Conservation (phyloP, 495 filamentous ascomycete genomes). For the Penicillium malachiteum region DNA sequence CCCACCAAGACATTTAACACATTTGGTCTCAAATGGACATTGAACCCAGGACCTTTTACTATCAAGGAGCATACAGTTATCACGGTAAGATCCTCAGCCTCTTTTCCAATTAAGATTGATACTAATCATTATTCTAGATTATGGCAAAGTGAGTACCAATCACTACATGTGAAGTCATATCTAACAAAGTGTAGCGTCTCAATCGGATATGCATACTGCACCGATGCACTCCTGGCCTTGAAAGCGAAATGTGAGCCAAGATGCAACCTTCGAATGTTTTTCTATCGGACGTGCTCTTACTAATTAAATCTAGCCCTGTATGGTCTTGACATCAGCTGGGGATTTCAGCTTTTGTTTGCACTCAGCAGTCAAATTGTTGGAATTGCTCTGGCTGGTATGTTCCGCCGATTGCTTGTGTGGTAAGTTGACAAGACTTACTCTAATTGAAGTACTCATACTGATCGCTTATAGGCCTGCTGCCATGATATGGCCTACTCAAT, state of each 20-base stretch:
- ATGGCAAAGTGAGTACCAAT: conserved; percentile 20
- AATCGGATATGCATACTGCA: conserved; percentile 24
- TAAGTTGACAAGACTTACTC: conserved; percentile 1
- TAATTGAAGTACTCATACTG: background rate
- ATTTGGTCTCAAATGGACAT: conserved; percentile 52
- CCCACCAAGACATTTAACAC: conserved; percentile 49
- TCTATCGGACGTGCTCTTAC: conserved; percentile 44
- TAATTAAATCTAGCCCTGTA: conserved; percentile 48
- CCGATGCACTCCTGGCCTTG: conserved; percentile 22
- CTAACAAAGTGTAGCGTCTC: conserved; percentile 13
- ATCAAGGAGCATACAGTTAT: conserved; percentile 69
- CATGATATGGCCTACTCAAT: conserved; percentile 35
- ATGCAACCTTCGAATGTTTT: no score
- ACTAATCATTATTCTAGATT: conserved; percentile 12
- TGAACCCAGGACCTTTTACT: conserved; percentile 67
- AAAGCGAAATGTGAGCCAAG: conserved; percentile 42
- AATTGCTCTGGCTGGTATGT: conserved; percentile 63
- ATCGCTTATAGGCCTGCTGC: conserved; percentile 26
- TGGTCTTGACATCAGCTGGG: conserved; percentile 57
- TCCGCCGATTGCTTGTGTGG: conserved; percentile 60
- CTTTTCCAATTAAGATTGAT: background rate
- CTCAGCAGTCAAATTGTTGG: conserved; percentile 64
- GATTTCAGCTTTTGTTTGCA: conserved; percentile 59
- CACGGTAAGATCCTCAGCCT: conserved; percentile 37
- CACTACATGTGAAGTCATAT: conserved; percentile 10